phyloP scores from a whole-genome alignment of 495 filamentous ascomycete genomes.

The Penicillium steckii region DNA sequence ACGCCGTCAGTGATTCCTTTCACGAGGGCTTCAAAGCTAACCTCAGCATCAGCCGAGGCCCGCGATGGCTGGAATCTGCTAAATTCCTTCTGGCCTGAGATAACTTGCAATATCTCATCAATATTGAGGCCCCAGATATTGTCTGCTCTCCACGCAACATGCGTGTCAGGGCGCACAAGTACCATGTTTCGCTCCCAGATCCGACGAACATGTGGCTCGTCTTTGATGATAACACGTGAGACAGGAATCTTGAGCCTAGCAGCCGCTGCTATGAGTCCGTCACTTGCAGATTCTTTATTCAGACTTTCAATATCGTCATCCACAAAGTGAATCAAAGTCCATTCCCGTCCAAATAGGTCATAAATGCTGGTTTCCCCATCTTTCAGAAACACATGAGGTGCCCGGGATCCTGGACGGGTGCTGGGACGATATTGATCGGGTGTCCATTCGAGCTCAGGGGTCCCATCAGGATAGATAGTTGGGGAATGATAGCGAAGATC shows the following conservation, averaged over 20 bases:
- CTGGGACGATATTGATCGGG: conserved; percentile 20
- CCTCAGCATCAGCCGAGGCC: not conserved
- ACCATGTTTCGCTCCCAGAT: conserved; percentile 5
- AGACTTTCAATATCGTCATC: not conserved
- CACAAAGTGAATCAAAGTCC: conserved; percentile 27
- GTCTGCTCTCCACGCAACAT: conserved; percentile 15
- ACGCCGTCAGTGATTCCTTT: conserved; percentile 1
- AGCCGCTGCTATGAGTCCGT: not conserved
- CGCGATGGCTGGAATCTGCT: conserved; percentile 2
- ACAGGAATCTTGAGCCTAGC: not conserved
- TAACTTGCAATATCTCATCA: conserved; percentile 2
- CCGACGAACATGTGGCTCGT: not conserved
- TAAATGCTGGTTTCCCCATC: conserved; percentile 25
- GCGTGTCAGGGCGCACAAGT: conserved; percentile 5
- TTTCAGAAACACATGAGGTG: conserved; percentile 32
- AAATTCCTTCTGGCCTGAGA: conserved; percentile 3
- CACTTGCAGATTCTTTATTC: not conserved
- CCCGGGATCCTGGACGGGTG: conserved; percentile 28
- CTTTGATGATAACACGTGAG: not conserved
- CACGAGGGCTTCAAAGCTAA: not conserved
- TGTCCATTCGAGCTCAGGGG: conserved; percentile 12
- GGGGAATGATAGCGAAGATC: conserved; percentile 24
- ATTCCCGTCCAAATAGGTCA: conserved; percentile 28
- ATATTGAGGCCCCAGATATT: conserved; percentile 1
- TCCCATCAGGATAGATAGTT: conserved; percentile 16